Conservation (phyloP, 192 early-diverging fungal species). For the Diversispora eburnea region DNA sequence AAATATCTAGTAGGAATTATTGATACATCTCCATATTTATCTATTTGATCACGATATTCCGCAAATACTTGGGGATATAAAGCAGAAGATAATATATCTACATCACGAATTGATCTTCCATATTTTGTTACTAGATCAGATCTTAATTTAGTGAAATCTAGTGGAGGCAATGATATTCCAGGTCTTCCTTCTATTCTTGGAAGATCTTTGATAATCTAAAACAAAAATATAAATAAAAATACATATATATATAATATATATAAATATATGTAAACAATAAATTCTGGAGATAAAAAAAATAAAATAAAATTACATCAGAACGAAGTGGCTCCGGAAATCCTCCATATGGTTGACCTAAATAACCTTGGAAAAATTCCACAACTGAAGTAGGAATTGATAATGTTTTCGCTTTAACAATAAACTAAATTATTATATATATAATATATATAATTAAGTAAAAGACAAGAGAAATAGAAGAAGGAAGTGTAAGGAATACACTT, state of each 20-base stretch:
- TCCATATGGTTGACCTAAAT: constrained; percentile 89
- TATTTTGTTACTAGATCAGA: constrained; percentile 76
- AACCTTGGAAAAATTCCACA: constrained; percentile 96
- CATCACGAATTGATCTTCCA: constrained; percentile 76
- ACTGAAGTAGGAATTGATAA: constrained; percentile 92
- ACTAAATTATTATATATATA: constrained; percentile 27
- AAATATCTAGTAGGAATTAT: constrained; percentile 89
- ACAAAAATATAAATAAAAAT: background rate
- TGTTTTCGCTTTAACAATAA: constrained; percentile 69
- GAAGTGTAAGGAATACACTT: background rate
- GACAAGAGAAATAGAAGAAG: background rate
- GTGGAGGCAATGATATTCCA: constrained; percentile 70
- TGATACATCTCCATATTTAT: constrained; percentile 84
- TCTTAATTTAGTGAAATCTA: constrained; percentile 77
- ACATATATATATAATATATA: background rate
- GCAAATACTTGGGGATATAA: constrained; percentile 94
- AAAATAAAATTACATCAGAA: constrained; percentile 32
- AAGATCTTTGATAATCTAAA: constrained; percentile 71
- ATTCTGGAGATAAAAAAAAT: background rate
- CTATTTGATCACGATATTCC: constrained; percentile 69
- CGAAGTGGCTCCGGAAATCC: constrained; percentile 93
- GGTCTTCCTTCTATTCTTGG: constrained; percentile 81
- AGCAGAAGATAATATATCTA: constrained; percentile 82
- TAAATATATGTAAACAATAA: background rate
- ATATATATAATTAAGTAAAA: no score